A percentile compares a stretch with the other conserved stretches of the same genome.
These are phyloP conservation scores for Vaccinium corymbosum DNA, from an alignment of 148 eudicot genomes.

Conservation along the genomic window DNA sequence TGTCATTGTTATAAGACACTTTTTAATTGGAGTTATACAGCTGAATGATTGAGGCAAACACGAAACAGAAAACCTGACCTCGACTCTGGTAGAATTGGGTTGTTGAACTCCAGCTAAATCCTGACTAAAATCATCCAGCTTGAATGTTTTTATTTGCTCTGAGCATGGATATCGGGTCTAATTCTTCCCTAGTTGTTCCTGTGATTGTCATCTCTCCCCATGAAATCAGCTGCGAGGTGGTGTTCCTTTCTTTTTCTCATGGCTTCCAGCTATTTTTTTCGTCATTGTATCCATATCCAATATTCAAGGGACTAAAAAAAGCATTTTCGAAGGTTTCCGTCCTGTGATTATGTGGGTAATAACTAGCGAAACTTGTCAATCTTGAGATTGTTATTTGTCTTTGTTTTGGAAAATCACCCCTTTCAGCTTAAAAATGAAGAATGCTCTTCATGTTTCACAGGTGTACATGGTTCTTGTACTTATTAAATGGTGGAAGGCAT, in stretches of 20 bases:
- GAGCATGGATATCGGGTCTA: not conserved
- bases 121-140: not conserved
- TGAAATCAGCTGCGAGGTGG: not conserved
- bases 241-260: not conserved
- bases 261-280: not conserved
- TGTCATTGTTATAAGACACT: not conserved
- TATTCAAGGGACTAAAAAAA: not conserved
- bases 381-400: not conserved
- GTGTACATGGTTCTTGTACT: not conserved
- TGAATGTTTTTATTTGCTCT: not conserved
- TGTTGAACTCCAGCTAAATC: not conserved
- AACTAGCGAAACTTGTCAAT: not conserved
- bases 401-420: not conserved
- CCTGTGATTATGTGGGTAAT: not conserved
- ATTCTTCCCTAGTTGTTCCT: not conserved
- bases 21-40: not conserved
- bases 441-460: not conserved
- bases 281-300: not conserved
- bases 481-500: not conserved
- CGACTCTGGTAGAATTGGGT: not conserved
- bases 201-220: not conserved
- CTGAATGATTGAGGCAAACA: not conserved
- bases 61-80: not conserved
- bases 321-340: not conserved
- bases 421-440: not conserved